These are phyloP conservation scores for Garcia nutans DNA, from an alignment of 345 rosid genomes.

Conservation along the genomic window DNA sequence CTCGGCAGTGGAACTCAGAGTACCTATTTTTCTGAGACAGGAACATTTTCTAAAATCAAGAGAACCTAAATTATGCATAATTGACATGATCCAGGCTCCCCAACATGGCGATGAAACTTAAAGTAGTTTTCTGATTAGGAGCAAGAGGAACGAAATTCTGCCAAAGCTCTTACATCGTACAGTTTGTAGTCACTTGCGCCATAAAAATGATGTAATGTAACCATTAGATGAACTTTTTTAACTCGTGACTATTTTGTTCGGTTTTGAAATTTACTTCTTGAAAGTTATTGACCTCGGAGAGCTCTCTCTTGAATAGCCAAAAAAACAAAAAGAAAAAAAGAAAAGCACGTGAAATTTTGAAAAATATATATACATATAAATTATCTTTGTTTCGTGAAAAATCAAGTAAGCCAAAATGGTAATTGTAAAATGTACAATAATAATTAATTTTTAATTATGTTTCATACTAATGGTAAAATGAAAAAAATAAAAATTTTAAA, in stretches of 20 bases:
- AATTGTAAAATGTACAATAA: no score
- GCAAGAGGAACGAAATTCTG: neutral
- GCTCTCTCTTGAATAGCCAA: neutral
- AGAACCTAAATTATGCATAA: slow-evolving; percentile 41
- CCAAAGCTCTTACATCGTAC: neutral
- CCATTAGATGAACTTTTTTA: neutral
- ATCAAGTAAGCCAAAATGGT: no score
- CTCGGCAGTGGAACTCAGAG: slow-evolving; percentile 89
- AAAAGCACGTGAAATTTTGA: no score
- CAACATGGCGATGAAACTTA: neutral
- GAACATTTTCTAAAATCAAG: slow-evolving; percentile 88
- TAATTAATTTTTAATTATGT: no score
- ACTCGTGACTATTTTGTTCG: neutral
- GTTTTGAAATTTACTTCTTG: neutral
- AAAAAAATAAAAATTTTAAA: no score
- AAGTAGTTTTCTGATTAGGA: neutral
- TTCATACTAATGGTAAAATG: no score
- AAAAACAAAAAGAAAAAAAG: neutral
- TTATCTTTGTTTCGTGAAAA: no score
- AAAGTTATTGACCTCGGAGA: neutral
- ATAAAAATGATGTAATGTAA: neutral
- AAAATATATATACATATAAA: no score
- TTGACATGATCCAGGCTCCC: neutral
- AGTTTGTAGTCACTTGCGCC: neutral
- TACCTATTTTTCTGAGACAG: slow-evolving; percentile 89